phyloP scores from a whole-genome alignment of 345 rosid species.

The Salix caprea region DNA sequence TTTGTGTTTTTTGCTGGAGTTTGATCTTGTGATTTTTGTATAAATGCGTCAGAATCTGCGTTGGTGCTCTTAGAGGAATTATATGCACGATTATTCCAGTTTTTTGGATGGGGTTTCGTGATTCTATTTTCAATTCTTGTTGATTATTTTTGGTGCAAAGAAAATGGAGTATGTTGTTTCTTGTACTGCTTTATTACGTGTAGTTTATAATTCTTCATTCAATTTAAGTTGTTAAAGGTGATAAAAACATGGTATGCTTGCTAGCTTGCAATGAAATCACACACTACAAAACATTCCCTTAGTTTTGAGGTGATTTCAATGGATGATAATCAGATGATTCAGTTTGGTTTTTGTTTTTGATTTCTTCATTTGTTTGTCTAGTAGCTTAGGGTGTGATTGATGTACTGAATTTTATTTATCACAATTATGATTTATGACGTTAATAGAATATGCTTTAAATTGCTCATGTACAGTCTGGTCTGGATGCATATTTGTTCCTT shows the following conservation, averaged over 20 bases:
- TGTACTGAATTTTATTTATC: background rate
- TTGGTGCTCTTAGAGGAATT: background rate
- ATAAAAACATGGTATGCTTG: background rate
- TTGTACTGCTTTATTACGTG: background rate
- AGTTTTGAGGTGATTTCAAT: background rate
- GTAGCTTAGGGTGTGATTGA: background rate
- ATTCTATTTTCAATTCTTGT: background rate
- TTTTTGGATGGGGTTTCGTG: background rate
- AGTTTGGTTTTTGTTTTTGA: background rate
- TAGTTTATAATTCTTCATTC: background rate
- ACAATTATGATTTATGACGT: background rate
- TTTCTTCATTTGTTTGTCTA: background rate
- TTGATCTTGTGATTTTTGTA: too few species aligned
- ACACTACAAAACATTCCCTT: background rate
- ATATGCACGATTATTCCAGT: background rate
- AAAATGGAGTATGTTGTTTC: background rate
- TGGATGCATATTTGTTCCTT: background rate
- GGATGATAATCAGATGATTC: background rate
- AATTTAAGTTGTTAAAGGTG: background rate
- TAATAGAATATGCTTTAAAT: background rate
- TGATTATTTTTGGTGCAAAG: background rate
- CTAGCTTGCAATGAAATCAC: background rate
- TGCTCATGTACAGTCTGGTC: background rate
- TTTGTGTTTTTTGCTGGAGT: background rate
- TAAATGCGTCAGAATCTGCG: background rate